phyloP scores from a whole-genome alignment of 108 stramenopile genomes.

The Aureococcus anophagefferens region DNA sequence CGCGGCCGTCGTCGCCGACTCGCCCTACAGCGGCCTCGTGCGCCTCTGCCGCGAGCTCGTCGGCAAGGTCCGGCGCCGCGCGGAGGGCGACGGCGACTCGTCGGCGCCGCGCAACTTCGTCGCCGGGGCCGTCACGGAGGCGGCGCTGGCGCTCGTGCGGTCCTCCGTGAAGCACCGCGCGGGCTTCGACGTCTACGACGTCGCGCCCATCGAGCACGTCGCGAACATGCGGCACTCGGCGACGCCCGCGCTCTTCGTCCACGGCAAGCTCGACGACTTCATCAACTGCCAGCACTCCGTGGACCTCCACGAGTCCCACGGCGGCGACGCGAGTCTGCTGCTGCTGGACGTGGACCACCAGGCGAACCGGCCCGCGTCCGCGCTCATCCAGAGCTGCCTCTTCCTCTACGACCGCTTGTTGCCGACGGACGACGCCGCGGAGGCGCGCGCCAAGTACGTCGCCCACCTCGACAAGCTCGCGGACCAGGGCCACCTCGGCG shows the following conservation, averaged over 20 bases:
- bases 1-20: conserved; percentile 48
- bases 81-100: background rate
- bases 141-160: conserved; percentile 11
- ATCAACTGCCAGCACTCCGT: conserved; percentile 30
- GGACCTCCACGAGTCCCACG: background rate
- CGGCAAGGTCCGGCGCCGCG: background rate
- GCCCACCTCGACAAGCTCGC: background rate
- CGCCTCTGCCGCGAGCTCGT: conserved; percentile 24
- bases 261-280: conserved; percentile 37
- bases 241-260: conserved; percentile 46
- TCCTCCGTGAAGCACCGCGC: background rate
- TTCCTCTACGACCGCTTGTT: background rate
- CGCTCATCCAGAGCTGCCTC: background rate
- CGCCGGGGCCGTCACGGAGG: background rate
- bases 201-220: background rate
- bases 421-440: background rate
- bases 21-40: conserved; percentile 35
- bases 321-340: background rate
- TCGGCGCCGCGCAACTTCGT: background rate
- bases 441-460: background rate
- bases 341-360: background rate
- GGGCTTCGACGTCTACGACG: background rate
- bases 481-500: background rate
- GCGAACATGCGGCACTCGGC: conserved; percentile 15
- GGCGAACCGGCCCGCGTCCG: background rate